phyloP scores from a whole-genome alignment of 164 flowering plant species.

The Aristolochia contorta region DNA sequence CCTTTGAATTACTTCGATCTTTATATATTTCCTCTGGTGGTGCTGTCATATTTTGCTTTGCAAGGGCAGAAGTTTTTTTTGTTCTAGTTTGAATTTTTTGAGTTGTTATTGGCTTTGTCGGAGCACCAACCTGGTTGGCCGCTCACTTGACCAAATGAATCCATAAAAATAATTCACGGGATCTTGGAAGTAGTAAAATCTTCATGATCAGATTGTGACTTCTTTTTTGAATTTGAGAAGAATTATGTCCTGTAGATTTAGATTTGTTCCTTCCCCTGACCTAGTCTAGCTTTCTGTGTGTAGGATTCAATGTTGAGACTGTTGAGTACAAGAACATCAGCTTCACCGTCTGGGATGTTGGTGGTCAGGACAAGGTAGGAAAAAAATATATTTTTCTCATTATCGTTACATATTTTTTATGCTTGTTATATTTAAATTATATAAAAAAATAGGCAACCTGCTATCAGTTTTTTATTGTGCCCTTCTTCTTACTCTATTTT shows the following conservation, averaged over 20 bases:
- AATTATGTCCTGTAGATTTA: not conserved
- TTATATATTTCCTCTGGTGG: no score
- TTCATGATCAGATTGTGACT: not conserved
- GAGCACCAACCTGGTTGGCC: no score
- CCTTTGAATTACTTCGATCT: no score
- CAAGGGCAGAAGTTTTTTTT: no score
- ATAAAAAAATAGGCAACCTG: not conserved
- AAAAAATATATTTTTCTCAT: not conserved
- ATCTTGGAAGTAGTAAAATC: not conserved
- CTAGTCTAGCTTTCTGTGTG: conserved; percentile 1
- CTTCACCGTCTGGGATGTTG: conserved; percentile 82
- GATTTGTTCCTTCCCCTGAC: not conserved
- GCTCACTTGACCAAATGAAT: no score
- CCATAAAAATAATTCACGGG: not conserved
- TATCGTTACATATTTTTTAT: not conserved
- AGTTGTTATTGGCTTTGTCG: no score
- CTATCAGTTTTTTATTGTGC: not conserved
- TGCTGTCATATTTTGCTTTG: no score
- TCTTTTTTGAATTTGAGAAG: not conserved
- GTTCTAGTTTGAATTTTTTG: no score
- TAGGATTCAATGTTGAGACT: conserved; percentile 73
- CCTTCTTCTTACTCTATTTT: not conserved
- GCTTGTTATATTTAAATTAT: not conserved
- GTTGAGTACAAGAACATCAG: conserved; percentile 74
- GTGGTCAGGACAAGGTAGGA: conserved; percentile 74